Conservation (phyloP, 2,329 filamentous ascomycete genomes). For the Monosporascus sp. region DNA sequence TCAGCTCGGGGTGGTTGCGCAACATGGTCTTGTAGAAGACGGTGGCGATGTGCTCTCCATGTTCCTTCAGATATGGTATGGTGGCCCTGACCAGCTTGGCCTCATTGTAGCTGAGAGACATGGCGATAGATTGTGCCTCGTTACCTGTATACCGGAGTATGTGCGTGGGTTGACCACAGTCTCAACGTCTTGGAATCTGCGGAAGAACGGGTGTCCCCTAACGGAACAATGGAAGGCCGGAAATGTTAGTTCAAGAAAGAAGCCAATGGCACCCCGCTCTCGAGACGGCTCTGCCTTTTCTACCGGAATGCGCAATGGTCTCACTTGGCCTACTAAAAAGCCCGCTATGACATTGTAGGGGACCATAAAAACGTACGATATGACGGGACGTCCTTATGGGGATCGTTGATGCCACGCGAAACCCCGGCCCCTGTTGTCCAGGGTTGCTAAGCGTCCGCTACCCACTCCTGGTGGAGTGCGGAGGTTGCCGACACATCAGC, state of each 20-base stretch:
- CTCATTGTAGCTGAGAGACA: constrained; percentile 48
- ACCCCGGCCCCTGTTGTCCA: not conserved
- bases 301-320: no score
- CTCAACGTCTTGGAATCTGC: no score
- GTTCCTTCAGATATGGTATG: constrained; percentile 61
- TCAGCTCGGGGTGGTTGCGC: constrained; percentile 57
- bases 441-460: not conserved
- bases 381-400: not conserved
- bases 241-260: no score
- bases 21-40: constrained; percentile 70
- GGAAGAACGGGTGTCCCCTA: no score
- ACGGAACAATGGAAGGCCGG: no score
- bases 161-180: no score
- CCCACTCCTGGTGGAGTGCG: not conserved
- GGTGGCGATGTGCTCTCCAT: constrained; percentile 64
- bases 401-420: not conserved
- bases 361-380: not conserved
- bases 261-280: no score
- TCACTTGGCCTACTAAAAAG: no score
- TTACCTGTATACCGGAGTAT: no score
- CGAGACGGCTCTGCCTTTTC: no score
- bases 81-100: constrained; percentile 63
- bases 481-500: not conserved
- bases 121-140: constrained; percentile 2
- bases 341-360: not conserved